A percentile compares a stretch with the other conserved stretches of the same genome.
Conservation (phyloP, 306 rosid genomes). For the Cotoneaster glaucophyllus region DNA sequence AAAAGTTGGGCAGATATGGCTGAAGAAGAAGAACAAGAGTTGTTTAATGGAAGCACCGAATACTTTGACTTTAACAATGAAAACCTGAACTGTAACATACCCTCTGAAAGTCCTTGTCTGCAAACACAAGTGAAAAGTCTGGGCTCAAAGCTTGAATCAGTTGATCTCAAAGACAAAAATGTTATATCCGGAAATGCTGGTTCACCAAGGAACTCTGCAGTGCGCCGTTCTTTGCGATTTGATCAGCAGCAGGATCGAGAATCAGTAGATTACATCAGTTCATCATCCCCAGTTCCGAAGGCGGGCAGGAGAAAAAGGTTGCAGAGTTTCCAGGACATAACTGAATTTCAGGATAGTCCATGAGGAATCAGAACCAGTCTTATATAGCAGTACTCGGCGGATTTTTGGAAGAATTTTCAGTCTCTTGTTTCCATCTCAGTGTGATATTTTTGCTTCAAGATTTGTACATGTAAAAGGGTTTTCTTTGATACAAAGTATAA, state of each 20-base stretch:
- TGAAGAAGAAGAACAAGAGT: slow-evolving; percentile 62
- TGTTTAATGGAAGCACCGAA: slow-evolving; percentile 14
- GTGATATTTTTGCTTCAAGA: not conserved
- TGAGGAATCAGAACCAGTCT: slow-evolving; percentile 13
- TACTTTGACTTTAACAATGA: slow-evolving; percentile 39
- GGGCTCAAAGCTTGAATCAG: slow-evolving; percentile 31
- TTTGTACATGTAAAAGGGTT: not conserved
- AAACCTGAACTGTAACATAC: slow-evolving; percentile 49
- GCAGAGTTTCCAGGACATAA: slow-evolving; percentile 52
- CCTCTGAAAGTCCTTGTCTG: slow-evolving; percentile 24
- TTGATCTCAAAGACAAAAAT: slow-evolving; percentile 29
- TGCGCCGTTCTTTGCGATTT: slow-evolving; percentile 47
- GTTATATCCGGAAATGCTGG: slow-evolving; percentile 2
- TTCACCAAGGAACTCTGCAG: slow-evolving; percentile 46
- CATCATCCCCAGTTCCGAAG: slow-evolving; percentile 27
- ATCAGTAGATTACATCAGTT: slow-evolving; percentile 13
- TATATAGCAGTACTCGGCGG: not conserved
- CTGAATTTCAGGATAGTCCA: slow-evolving; percentile 27
- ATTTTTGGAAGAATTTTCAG: not conserved
- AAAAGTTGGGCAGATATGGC: slow-evolving; percentile 97
- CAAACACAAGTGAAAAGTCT: slow-evolving; percentile 28
- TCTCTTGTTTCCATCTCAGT: not conserved
- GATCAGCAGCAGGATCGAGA: slow-evolving; percentile 28
- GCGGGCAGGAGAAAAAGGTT: slow-evolving; percentile 52
- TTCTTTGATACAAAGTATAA: not conserved